phyloP scores from a whole-genome alignment of 306 rosid species.

The Geum urbanum region DNA sequence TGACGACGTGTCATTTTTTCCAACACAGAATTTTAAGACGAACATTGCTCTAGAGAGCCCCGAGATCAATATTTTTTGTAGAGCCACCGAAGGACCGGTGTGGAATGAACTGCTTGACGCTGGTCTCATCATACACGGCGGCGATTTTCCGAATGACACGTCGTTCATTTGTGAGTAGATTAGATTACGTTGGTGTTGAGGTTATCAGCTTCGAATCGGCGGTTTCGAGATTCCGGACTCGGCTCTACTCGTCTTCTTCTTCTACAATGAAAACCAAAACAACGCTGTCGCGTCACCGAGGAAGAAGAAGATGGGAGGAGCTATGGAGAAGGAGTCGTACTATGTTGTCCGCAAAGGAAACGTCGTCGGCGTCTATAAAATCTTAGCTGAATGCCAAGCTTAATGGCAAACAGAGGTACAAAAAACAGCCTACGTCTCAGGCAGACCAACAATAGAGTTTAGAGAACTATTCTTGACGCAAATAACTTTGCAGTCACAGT shows the following conservation, averaged over 20 bases:
- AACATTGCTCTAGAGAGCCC: neutral
- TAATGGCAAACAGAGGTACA: too few species aligned
- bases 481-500: too few species aligned
- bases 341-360: constrained; percentile 86
- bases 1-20: neutral
- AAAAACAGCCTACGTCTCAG: too few species aligned
- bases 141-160: constrained; percentile 39
- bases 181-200: constrained; percentile 11
- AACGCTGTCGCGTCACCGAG: constrained; percentile 24
- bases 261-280: constrained; percentile 13
- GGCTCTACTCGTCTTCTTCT: constrained; percentile 47
- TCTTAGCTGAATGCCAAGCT: constrained; percentile 26
- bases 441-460: too few species aligned
- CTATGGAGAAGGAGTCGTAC: constrained; percentile 57
- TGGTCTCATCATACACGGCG: constrained; percentile 44
- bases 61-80: too few species aligned
- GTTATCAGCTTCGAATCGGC: constrained; percentile 30
- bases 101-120: constrained; percentile 61
- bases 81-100: neutral
- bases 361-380: constrained; percentile 62
- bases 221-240: constrained; percentile 32
- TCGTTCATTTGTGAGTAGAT: constrained; percentile 21
- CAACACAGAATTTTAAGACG: too few species aligned
- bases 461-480: too few species aligned
- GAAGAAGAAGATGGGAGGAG: constrained; percentile 39